Conservation (phyloP, 2,329 filamentous ascomycete species). For the Penicillium concentricum region DNA sequence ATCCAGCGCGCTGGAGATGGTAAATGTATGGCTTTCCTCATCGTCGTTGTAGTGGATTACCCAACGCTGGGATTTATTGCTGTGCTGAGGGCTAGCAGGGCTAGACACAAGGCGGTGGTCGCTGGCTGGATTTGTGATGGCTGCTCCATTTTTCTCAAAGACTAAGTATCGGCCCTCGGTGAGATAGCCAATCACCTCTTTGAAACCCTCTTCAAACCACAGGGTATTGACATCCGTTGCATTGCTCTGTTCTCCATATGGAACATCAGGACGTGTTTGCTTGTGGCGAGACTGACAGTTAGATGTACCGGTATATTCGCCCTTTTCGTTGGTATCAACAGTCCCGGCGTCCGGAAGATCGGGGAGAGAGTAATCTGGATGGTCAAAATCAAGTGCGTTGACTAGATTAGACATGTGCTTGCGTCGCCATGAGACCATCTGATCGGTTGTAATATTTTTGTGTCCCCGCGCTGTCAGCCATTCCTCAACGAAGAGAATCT, state of each 20-base stretch:
- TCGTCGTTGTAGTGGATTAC: conserved; percentile 46
- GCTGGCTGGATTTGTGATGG: conserved; percentile 39
- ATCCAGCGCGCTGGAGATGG: conserved; percentile 44
- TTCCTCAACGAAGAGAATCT: conserved; percentile 55
- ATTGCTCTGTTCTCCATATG: conserved; percentile 47
- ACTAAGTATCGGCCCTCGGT: conserved; percentile 57
- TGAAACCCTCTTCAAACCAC: conserved; percentile 56
- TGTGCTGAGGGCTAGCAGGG: conserved; percentile 37
- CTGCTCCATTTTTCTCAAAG: conserved; percentile 49
- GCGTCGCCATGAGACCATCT: conserved; percentile 50
- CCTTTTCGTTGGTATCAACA: conserved; percentile 44
- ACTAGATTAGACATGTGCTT: conserved; percentile 51
- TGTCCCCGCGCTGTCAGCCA: conserved; percentile 50
- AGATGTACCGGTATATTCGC: conserved; percentile 48
- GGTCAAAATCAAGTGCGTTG: conserved; percentile 48
- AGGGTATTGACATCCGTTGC: conserved; percentile 30
- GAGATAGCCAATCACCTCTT: conserved; percentile 51
- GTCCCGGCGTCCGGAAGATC: conserved; percentile 45
- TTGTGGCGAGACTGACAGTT: conserved; percentile 45
- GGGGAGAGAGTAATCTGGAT: conserved; percentile 52
- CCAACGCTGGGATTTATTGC: conserved; percentile 49
- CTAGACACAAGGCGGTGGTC: conserved; percentile 17
- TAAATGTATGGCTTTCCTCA: conserved; percentile 38
- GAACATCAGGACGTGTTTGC: conserved; percentile 45
- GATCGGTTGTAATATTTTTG: conserved; percentile 38